phyloP scores from a whole-genome alignment of 495 filamentous ascomycete species.

The Lasiosphaeria hispida region DNA sequence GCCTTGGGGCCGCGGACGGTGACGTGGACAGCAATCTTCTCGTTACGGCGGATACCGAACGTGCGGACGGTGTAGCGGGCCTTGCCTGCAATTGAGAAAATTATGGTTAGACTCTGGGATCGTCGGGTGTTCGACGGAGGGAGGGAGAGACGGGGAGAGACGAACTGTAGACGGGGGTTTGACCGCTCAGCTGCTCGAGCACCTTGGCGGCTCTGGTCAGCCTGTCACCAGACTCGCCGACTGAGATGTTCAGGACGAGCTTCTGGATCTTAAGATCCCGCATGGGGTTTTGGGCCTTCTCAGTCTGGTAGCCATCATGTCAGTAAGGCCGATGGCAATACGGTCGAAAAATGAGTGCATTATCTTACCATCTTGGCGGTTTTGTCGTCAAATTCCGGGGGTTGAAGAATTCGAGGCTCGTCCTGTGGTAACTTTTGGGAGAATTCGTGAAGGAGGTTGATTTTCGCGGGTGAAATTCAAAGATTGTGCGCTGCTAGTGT shows the following conservation, averaged over 20 bases:
- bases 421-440: constrained; percentile 1
- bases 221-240: constrained; percentile 99
- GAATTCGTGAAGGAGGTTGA: not conserved
- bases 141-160: constrained; percentile 9
- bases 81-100: constrained; percentile 65
- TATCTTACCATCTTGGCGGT: constrained; percentile 13
- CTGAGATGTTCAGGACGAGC: constrained; percentile 99
- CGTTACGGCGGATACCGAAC: constrained; percentile 99
- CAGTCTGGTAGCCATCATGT: constrained; percentile 42
- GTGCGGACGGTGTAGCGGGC: constrained; percentile 99
- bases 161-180: constrained; percentile 98
- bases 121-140: too few relatives aligned
- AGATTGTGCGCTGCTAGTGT: constrained; percentile 3
- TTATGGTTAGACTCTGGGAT: not conserved
- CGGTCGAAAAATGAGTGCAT: constrained; percentile 1
- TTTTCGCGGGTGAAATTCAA: constrained; percentile 11
- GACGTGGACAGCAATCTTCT: constrained; percentile 99
- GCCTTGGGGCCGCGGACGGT: constrained; percentile 99
- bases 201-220: constrained; percentile 99
- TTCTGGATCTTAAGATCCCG: constrained; percentile 99
- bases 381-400: constrained; percentile 6
- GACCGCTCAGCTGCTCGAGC: constrained; percentile 98
- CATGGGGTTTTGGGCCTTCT: constrained; percentile 96
- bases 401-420: constrained; percentile 8
- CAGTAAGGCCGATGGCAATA: constrained; percentile 24